A percentile compares a stretch with the other conserved stretches of the same genome.
These are phyloP conservation scores for Colletotrichum tofieldiae DNA, from an alignment of 2,329 filamentous ascomycete genomes.

Conservation along the genomic window DNA sequence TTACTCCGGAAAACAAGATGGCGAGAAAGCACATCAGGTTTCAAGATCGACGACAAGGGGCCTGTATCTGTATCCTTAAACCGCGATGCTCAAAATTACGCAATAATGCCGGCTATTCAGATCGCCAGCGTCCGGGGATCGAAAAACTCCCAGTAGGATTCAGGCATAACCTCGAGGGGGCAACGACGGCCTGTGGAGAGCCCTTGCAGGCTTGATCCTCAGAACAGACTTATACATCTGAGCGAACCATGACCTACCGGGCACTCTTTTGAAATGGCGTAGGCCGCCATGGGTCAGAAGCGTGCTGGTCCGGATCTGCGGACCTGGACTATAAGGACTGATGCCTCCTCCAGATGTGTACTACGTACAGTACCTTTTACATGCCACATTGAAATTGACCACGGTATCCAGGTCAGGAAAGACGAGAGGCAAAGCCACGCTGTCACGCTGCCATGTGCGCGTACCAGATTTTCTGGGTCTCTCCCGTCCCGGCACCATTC, in stretches of 20 bases:
- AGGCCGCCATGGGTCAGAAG: neutral
- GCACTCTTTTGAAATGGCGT: slow-evolving; percentile 22
- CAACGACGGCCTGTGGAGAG: slow-evolving; percentile 1
- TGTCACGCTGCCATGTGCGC: slow-evolving; percentile 36
- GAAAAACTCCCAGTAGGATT: slow-evolving; percentile 1
- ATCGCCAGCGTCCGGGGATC: slow-evolving; percentile 4
- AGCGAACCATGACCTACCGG: slow-evolving; percentile 24
- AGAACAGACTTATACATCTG: slow-evolving; percentile 8
- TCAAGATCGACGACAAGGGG: slow-evolving; percentile 36
- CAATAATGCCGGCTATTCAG: slow-evolving; percentile 9
- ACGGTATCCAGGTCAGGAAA: slow-evolving; percentile 11
- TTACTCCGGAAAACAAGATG: slow-evolving; percentile 9
- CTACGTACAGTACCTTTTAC: neutral
- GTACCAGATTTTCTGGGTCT: slow-evolving; percentile 30
- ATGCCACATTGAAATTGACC: slow-evolving; percentile 21
- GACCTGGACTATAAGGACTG: slow-evolving; percentile 8
- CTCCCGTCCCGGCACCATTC: slow-evolving; percentile 15
- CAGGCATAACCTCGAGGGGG: neutral
- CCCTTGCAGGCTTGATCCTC: slow-evolving; percentile 30
- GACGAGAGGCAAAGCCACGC: slow-evolving; percentile 8
- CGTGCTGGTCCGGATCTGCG: slow-evolving; percentile 7
- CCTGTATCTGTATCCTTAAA: neutral
- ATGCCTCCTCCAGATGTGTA: neutral
- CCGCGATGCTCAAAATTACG: slow-evolving; percentile 1
- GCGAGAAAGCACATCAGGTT: slow-evolving; percentile 3